These are phyloP conservation scores for Trichoderma hamatum DNA, from an alignment of 2,329 filamentous ascomycete species.

Conservation along the genomic window DNA sequence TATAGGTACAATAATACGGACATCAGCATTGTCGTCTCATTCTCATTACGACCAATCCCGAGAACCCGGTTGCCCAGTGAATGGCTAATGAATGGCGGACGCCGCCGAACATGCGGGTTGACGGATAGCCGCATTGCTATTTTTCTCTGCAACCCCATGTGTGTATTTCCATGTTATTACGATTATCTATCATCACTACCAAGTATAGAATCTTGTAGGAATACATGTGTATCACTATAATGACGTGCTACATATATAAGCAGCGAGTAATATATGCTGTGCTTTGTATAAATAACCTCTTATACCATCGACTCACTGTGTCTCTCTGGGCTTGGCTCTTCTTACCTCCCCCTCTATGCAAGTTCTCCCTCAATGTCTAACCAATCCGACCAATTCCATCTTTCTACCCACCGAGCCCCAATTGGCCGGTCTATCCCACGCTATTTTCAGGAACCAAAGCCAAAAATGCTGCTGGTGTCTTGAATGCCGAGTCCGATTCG, in stretches of 20 bases:
- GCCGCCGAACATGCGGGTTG: not conserved
- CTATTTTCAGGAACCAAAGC: constrained; percentile 19
- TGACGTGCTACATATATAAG: not conserved
- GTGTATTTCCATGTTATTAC: too few species aligned
- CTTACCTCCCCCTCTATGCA: not conserved
- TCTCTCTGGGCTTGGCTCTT: not conserved
- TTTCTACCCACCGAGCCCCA: not conserved
- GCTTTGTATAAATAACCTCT: not conserved
- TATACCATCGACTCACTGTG: not conserved
- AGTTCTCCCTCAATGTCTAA: not conserved
- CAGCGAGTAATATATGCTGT: not conserved
- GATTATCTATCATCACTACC: not conserved
- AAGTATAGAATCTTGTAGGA: not conserved
- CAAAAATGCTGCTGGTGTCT: not conserved
- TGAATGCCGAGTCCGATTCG: not conserved
- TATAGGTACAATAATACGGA: not conserved
- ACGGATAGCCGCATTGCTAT: not conserved
- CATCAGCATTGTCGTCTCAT: not conserved
- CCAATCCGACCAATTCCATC: not conserved
- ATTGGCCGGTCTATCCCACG: constrained; percentile 11
- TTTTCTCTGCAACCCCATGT: not conserved
- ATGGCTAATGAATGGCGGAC: not conserved
- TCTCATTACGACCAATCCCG: not conserved
- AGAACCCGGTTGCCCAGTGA: not conserved
- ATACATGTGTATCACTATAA: too few species aligned